Conservation (phyloP, 257 asterid genomes). For the Solanum corneliomulleri region DNA sequence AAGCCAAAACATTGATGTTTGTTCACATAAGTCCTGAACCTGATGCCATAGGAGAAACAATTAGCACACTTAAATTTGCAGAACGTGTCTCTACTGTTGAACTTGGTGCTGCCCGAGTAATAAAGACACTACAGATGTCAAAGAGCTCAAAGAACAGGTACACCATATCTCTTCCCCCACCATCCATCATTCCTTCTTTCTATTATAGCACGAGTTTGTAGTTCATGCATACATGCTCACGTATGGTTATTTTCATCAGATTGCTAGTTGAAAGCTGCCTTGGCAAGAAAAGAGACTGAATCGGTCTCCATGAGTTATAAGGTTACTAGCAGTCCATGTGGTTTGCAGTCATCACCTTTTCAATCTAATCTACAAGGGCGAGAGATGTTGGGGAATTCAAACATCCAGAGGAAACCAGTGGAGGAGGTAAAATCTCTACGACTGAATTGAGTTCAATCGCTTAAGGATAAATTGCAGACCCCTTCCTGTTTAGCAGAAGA, state of each 20-base stretch:
- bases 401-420: slow-evolving; percentile 62
- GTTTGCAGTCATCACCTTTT: slow-evolving; percentile 28
- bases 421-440: slow-evolving; percentile 54
- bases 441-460: not conserved
- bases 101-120: slow-evolving; percentile 98
- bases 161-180: not conserved
- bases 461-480: not conserved
- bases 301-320: slow-evolving; percentile 27
- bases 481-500: not conserved
- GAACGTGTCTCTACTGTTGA: slow-evolving; percentile 97
- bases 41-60: slow-evolving; percentile 86
- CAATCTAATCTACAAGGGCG: slow-evolving; percentile 33
- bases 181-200: not conserved
- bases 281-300: slow-evolving; percentile 60
- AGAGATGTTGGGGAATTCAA: slow-evolving; percentile 29
- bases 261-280: slow-evolving; percentile 70
- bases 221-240: not conserved
- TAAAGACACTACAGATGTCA: slow-evolving; percentile 68
- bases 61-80: slow-evolving; percentile 93
- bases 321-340: slow-evolving; percentile 45
- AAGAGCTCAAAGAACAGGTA: slow-evolving; percentile 95
- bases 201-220: not conserved
- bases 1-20: slow-evolving; percentile 96
- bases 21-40: slow-evolving; percentile 94
- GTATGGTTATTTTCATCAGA: slow-evolving; percentile 17